Percentiles rank a stretch among this genome's conserved stretches.
phyloP scores from a whole-genome alignment of 164 flowering plant species.

The Vitis cinerea region DNA sequence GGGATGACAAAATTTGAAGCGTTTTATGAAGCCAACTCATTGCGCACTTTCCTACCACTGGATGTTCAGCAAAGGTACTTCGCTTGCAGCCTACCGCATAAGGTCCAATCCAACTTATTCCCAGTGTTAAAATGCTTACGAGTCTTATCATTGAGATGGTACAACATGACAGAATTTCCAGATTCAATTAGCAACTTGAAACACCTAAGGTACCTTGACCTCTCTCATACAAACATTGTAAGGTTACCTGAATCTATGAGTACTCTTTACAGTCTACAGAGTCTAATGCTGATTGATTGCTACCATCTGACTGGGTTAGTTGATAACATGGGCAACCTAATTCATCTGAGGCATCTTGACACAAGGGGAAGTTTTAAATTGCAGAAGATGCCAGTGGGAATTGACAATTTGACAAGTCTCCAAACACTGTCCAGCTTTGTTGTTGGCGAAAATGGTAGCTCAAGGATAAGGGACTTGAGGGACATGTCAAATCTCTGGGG shows the following conservation, averaged over 20 bases:
- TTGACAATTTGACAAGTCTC: neutral
- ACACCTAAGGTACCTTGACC: neutral
- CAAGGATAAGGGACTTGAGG: too few relatives aligned
- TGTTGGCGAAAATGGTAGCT: too few relatives aligned
- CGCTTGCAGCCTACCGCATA: too few relatives aligned
- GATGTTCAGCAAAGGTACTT: too few relatives aligned
- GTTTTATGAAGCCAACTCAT: too few relatives aligned
- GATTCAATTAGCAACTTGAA: neutral
- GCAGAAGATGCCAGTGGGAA: neutral
- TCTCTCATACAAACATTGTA: neutral
- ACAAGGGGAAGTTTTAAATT: neutral
- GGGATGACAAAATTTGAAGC: too few relatives aligned
- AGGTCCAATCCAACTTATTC: too few relatives aligned
- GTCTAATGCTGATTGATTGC: neutral
- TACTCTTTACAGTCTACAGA: constrained; percentile 1
- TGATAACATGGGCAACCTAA: neutral
- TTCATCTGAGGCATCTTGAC: constrained; percentile 4
- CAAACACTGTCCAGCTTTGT: neutral
- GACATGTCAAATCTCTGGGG: neutral
- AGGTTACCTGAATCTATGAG: constrained; percentile 1
- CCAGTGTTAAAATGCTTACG: too few relatives aligned
- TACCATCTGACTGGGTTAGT: neutral
- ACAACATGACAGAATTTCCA: neutral
- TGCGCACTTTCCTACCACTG: too few relatives aligned
- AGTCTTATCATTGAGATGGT: too few relatives aligned